Base-by-base conservation (phyloP, 208 protist species). In the Crithidia sp. region DNA sequence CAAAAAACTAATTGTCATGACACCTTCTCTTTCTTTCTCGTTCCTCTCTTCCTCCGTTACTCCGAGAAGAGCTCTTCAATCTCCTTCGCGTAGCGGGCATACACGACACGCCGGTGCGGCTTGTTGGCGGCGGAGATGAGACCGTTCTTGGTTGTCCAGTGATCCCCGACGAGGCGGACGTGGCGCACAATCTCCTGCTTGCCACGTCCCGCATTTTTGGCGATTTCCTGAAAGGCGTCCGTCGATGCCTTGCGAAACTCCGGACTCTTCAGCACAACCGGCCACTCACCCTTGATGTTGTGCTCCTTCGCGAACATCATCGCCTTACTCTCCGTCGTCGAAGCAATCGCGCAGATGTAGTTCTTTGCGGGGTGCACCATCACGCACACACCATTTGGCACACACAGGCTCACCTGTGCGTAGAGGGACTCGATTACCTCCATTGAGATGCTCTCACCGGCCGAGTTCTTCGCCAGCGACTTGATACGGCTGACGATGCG, bases 391-490 rank as follows among this genome's bases (percentile, higher is more conserved):
- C 73, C 19, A 71, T 91, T 92, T 2, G 85, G 82, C 28, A 84
- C 71, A 39, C 57, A 61, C 28, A 95, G 72, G 43, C 77, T 74
- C 71, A 84, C 61, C 62, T 76, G 66, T 44, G 71, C 71, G 77
- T 95, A 95, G 52, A 95, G 67, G 12, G 87, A 76, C 82, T 93
- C 86, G 50, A 97, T 47, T n/a, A 17, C 81, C 74, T 98, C 91
- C 49, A 96, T 44, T 7, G 92, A 79, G 53, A 98, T 94, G 80
- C 95, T 96, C 77, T 98, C 94, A 28, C 95, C 95, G 7, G 86
- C 71, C 2, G 69, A 74, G 62, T 95, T 89, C 76, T 97, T 97
- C 7, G 86, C 89, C 19, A 98, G 77, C 8, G 91, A 87, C 80
- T 97, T 97, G 62, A 92, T 85, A 65, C 93, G 88, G 59, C 90